Percentiles rank a stretch among this genome's conserved stretches.
phyloP scores from a whole-genome alignment of 352 stramenopile genomes.

The Globisporangium uncinulatum region DNA sequence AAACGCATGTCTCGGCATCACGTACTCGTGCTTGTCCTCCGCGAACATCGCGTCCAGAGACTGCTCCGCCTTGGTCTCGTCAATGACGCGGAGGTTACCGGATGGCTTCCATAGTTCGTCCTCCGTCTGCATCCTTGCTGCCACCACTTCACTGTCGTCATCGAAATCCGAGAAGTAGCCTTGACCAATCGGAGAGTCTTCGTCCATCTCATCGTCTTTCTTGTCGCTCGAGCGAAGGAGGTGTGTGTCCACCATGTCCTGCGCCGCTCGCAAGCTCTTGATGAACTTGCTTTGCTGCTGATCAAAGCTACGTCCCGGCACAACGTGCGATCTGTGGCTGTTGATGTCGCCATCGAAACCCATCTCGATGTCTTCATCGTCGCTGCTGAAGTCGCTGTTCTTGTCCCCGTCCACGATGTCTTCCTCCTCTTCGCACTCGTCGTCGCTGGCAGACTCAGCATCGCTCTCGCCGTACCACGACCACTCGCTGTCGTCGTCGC shows the following conservation, averaged over 20 bases:
- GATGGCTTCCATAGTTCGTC: slow-evolving; percentile 43
- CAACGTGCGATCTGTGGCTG: slow-evolving; percentile 7
- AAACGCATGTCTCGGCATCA: slow-evolving; percentile 68
- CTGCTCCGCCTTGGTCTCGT: slow-evolving; percentile 19
- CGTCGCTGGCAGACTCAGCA: slow-evolving; percentile 32
- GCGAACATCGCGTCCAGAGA: slow-evolving; percentile 14
- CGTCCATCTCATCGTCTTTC: slow-evolving; percentile 22
- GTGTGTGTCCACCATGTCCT: slow-evolving; percentile 43
- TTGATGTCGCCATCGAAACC: slow-evolving; percentile 3
- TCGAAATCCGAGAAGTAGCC: slow-evolving; percentile 74
- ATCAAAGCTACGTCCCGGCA: slow-evolving; percentile 12
- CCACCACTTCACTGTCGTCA: slow-evolving; percentile 22
- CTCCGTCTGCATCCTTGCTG: slow-evolving; percentile 20
- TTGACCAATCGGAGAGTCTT: slow-evolving; percentile 44
- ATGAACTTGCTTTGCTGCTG: slow-evolving; percentile 36
- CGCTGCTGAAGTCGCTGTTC: neutral
- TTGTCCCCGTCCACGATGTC: neutral
- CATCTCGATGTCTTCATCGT: slow-evolving; percentile 18
- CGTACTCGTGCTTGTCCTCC: slow-evolving; percentile 34
- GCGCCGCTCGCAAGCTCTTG: slow-evolving; percentile 32
- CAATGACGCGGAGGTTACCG: slow-evolving; percentile 25
- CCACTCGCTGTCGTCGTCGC: slow-evolving; percentile 46
- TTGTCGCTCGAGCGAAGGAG: slow-evolving; percentile 26
- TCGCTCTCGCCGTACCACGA: slow-evolving; percentile 59
- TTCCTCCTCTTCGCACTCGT: slow-evolving; percentile 12